Conservation (phyloP, 305 asterid genomes). For the Fraxinus latifolia region DNA sequence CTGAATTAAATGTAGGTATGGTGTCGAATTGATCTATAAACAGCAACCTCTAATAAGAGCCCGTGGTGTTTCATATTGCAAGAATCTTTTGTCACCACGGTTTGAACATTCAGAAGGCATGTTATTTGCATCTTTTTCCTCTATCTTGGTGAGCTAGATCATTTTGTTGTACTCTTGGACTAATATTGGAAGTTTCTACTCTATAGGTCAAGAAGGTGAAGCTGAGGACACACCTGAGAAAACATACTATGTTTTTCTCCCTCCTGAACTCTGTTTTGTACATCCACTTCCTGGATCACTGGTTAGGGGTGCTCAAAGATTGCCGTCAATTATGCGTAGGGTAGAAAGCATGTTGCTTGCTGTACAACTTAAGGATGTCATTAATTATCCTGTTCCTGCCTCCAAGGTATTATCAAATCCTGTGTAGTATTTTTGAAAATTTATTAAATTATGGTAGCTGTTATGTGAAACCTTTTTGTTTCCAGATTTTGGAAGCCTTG, state of each 20-base stretch:
- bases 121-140: slow-evolving; percentile 21
- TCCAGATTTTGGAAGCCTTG: slow-evolving; percentile 91
- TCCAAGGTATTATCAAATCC: slow-evolving; percentile 51
- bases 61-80: slow-evolving; percentile 99
- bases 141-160: slow-evolving; percentile 23
- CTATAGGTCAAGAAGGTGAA: slow-evolving; percentile 60
- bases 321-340: slow-evolving; percentile 97
- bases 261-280: slow-evolving; percentile 93
- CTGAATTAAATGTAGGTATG: slow-evolving; percentile 62
- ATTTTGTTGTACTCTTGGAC: slow-evolving; percentile 21
- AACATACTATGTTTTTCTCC: slow-evolving; percentile 94
- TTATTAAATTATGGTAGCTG: slow-evolving; percentile 18
- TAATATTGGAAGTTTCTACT: slow-evolving; percentile 28
- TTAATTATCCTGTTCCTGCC: slow-evolving; percentile 72
- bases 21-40: slow-evolving; percentile 74
- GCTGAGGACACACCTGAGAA: slow-evolving; percentile 76
- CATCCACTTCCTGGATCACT: slow-evolving; percentile 94
- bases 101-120: slow-evolving; percentile 91
- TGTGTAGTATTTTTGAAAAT: neutral
- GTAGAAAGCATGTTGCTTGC: slow-evolving; percentile 96
- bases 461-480: slow-evolving; percentile 26
- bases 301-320: slow-evolving; percentile 94
- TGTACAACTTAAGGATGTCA: slow-evolving; percentile 78
- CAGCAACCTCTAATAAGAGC: slow-evolving; percentile 89
- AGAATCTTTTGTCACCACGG: slow-evolving; percentile 91